Evolutionary conservation across 2,329 filamentous ascomycete species (phyloP).

Genomic region (Trichoderma endophyticum): DNA sequence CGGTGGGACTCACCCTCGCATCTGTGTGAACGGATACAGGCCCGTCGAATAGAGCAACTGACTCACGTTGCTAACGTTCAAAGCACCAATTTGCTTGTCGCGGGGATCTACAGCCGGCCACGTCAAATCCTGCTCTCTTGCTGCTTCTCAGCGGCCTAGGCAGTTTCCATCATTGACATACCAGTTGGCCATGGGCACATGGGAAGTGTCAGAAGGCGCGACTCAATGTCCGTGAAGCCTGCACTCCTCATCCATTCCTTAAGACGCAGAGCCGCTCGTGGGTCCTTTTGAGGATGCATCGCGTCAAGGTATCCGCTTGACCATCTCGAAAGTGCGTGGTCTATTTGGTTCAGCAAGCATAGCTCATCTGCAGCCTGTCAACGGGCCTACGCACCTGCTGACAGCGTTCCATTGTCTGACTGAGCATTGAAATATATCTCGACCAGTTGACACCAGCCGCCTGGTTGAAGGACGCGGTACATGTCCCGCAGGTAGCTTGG

Average conservation of each 20-base stretch:
- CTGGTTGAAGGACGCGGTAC: conserved; percentile 64
- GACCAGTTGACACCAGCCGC: conserved; percentile 85
- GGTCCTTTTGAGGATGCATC: conserved; percentile 62
- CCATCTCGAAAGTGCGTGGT: conserved; percentile 65
- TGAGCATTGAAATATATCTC: conserved; percentile 84
- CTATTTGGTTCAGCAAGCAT: conserved; percentile 32
- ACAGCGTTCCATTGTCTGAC: conserved; percentile 78
- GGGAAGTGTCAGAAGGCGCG: conserved; percentile 62
- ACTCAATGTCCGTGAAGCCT: conserved; percentile 67
- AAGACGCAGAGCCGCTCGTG: conserved; percentile 60
- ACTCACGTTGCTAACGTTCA: conserved; percentile 54
- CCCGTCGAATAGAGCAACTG: conserved; percentile 53
- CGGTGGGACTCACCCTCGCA: conserved; percentile 41
- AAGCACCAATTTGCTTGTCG: conserved; percentile 50
- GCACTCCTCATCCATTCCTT: conserved; percentile 55
- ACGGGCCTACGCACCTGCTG: conserved; percentile 46
- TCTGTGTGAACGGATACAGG: conserved; percentile 54
- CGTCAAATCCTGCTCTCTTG: neutral
- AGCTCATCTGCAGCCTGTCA: neutral
- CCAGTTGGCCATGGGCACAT: conserved; percentile 68
- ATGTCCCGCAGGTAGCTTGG: conserved; percentile 72
- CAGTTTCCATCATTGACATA: conserved; percentile 34
- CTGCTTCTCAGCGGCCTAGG: neutral
- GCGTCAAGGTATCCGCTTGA: conserved; percentile 62
- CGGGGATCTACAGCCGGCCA: conserved; percentile 41